A percentile compares a stretch with the other conserved stretches of the same genome.
Evolutionary conservation across 2,329 filamentous ascomycete species (phyloP).

Genomic region (Pestalotiopsis sp.): DNA sequence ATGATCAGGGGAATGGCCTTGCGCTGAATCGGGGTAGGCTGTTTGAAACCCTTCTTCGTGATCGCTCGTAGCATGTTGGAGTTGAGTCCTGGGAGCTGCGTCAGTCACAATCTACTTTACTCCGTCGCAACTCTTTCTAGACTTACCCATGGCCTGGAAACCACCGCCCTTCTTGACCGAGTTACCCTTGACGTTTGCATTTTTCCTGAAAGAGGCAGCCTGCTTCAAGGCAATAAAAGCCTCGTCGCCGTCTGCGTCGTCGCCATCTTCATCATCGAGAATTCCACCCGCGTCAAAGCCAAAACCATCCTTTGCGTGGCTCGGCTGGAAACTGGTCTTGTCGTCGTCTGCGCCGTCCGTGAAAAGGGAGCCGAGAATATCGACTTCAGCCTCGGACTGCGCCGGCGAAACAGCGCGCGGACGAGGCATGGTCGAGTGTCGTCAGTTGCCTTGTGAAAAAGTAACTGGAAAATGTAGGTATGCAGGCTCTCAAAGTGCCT

Average conservation of each 20-base stretch:
- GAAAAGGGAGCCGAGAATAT: constrained; percentile 81
- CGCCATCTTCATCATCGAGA: constrained; percentile 55
- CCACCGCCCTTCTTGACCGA: constrained; percentile 93
- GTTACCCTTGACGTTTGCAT: constrained; percentile 78
- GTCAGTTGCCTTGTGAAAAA: not conserved
- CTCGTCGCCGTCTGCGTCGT: constrained; percentile 71
- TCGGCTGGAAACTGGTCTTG: constrained; percentile 39
- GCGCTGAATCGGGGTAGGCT: constrained; percentile 95
- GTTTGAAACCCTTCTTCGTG: constrained; percentile 88
- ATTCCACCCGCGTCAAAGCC: constrained; percentile 63
- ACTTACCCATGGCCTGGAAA: constrained; percentile 86
- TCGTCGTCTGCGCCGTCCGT: constrained; percentile 57
- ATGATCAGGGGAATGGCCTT: constrained; percentile 93
- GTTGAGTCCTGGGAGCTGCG: constrained; percentile 62
- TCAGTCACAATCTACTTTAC: constrained; percentile 13
- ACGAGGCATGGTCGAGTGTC: constrained; percentile 58
- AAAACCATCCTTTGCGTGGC: constrained; percentile 37
- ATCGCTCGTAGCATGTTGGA: constrained; percentile 86
- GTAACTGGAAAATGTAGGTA: not conserved
- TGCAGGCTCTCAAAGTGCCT: not conserved
- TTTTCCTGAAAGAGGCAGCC: constrained; percentile 84
- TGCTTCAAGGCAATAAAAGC: constrained; percentile 90
- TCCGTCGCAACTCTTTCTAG: not conserved
- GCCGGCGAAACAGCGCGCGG: constrained; percentile 75
- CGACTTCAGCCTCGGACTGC: constrained; percentile 85